These are phyloP conservation scores for Coleophoma eucalyptorum DNA, from an alignment of 2,329 filamentous ascomycete species.

Conservation along the genomic window DNA sequence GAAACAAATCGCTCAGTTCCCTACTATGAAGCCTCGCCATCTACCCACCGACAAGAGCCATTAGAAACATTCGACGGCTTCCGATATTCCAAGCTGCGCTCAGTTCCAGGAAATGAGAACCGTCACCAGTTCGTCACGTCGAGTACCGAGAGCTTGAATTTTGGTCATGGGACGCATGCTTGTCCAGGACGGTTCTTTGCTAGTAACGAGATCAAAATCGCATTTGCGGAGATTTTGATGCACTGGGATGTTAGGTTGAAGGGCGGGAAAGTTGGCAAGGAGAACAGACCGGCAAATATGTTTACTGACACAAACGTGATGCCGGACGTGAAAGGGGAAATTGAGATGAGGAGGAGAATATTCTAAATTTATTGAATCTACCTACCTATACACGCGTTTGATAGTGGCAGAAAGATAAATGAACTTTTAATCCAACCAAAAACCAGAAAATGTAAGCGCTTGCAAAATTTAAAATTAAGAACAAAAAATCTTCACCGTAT, in stretches of 20 bases:
- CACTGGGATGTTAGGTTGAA: constrained; percentile 22
- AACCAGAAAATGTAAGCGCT: too few species aligned
- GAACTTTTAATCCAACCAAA: too few species aligned
- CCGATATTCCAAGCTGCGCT: constrained; percentile 7
- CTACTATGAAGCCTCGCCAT: not conserved
- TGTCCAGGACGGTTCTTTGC: constrained; percentile 37
- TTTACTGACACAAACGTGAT: not conserved
- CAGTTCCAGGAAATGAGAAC: constrained; percentile 5
- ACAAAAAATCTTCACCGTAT: too few species aligned
- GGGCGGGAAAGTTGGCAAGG: not conserved
- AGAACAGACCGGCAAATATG: not conserved
- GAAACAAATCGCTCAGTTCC: not conserved
- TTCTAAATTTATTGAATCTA: too few species aligned
- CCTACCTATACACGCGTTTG: too few species aligned
- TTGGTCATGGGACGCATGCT: constrained; percentile 34
- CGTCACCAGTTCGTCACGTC: constrained; percentile 5
- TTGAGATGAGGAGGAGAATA: not conserved
- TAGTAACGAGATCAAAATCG: constrained; percentile 31
- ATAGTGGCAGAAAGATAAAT: too few species aligned
- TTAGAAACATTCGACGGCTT: constrained; percentile 3
- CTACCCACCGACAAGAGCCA: not conserved
- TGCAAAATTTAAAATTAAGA: too few species aligned
- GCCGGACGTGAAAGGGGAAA: not conserved
- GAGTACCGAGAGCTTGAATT: constrained; percentile 25
- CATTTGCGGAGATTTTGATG: constrained; percentile 22